phyloP scores from a whole-genome alignment of 257 asterid species.

The Mitragyna speciosa region DNA sequence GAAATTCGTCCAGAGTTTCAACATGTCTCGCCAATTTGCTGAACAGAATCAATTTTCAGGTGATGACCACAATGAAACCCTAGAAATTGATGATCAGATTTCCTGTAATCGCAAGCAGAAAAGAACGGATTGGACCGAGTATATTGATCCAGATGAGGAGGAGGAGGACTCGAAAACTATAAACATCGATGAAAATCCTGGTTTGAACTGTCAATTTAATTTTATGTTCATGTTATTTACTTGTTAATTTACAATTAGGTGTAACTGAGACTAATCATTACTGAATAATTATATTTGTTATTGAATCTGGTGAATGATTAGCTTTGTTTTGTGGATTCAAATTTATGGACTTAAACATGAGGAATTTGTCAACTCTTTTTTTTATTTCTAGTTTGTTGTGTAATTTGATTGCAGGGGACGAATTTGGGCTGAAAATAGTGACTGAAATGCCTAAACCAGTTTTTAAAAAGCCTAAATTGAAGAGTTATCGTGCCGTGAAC shows the following conservation, averaged over 20 bases:
- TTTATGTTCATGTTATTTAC: not conserved
- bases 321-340: not conserved
- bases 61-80: slow-evolving; percentile 23
- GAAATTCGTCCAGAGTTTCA: slow-evolving; percentile 74
- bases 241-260: too few species aligned
- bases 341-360: not conserved
- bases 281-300: not conserved
- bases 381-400: not conserved
- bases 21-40: slow-evolving; percentile 72
- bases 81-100: slow-evolving; percentile 13
- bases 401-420: slow-evolving; percentile 46
- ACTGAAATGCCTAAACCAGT: slow-evolving; percentile 64
- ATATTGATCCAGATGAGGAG: slow-evolving; percentile 44
- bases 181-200: slow-evolving; percentile 35
- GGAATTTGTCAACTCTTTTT: not conserved
- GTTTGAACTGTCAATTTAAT: not conserved
- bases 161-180: slow-evolving; percentile 26
- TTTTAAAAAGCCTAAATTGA: slow-evolving; percentile 56
- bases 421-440: slow-evolving; percentile 46
- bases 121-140: slow-evolving; percentile 79
- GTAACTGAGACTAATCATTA: not conserved
- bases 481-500: slow-evolving; percentile 24
- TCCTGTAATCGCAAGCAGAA: slow-evolving; percentile 28
- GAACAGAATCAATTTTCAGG: slow-evolving; percentile 35
- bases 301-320: not conserved